Evolutionary conservation across 2,329 filamentous ascomycete genomes (phyloP).

Genomic region (Atkinsonella hypoxylon): DNA sequence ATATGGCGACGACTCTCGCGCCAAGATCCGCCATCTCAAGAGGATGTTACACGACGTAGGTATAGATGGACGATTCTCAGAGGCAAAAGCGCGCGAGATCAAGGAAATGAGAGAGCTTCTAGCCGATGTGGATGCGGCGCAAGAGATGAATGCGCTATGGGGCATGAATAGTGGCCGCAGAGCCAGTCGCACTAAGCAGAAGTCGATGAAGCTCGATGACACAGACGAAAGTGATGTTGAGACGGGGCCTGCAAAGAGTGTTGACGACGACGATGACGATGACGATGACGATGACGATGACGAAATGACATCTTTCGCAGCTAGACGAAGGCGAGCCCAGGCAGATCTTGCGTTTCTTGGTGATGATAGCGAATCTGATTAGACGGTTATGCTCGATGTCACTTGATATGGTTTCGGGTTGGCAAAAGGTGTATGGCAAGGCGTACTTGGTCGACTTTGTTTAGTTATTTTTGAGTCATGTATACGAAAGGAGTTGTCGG

Average conservation of each 20-base stretch:
- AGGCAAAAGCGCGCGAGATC: conserved; percentile 73
- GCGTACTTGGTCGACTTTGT: not conserved
- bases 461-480: not conserved
- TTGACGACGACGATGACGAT: conserved; percentile 17
- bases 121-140: conserved; percentile 73
- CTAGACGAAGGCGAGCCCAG: conserved; percentile 34
- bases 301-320: conserved; percentile 25
- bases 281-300: conserved; percentile 18
- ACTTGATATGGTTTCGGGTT: not conserved
- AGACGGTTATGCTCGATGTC: conserved; percentile 1
- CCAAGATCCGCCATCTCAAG: conserved; percentile 74
- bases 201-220: conserved; percentile 19
- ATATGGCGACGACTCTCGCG: conserved; percentile 56
- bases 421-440: not conserved
- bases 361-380: conserved; percentile 56
- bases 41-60: conserved; percentile 68
- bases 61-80: conserved; percentile 81
- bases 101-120: conserved; percentile 76
- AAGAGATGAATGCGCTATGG: conserved; percentile 72
- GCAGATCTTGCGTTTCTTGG: conserved; percentile 54
- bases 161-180: conserved; percentile 38
- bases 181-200: conserved; percentile 27
- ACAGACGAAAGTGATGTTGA: conserved; percentile 17
- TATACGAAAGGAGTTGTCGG: not conserved
- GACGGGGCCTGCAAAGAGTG: not conserved